Evolutionary conservation across 2,329 filamentous ascomycete species (phyloP), one percentile per base, ranked within the genome.

Genomic region (Penicillium sp.): DNA sequence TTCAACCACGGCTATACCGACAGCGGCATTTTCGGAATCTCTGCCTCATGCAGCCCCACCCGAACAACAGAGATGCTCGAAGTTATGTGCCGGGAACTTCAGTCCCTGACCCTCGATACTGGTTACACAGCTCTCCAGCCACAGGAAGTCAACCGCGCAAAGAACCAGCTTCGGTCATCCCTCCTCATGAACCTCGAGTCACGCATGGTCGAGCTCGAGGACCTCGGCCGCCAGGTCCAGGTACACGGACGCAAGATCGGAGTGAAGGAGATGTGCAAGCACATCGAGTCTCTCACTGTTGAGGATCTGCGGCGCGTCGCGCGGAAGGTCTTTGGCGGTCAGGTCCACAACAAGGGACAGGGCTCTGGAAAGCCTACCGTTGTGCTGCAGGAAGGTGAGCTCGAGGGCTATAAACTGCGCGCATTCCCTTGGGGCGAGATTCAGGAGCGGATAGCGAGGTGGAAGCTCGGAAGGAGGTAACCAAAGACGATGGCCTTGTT

Each of bases 1-100:
- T 98, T 98, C 83, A 98, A 98, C 84, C 93, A 98, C 83, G 92
- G 91, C 51, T 99, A 99, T 84, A 95, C 92, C 0, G 95, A 99
- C 78, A 93, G 90, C 7, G 95, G 95, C 4, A 86, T 99, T 47
- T 99, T 99, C 73, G 95, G 95, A 67, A 97, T 99, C 75, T 90
- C 91, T 0, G 91, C 92, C 0, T 90, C 90, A 30, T 99, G 95
- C 79, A 86, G 89, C 38, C 94, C 95, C 0, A 86, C 86, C 41
- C 88, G 90, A 65, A 91, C 93, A 0, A 84, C 87, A 3, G 83
- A 89, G 68, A 97, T 97, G 92, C 86, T 99, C 21, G 92, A 97
- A 71, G 92, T 96, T 70, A 96, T 97, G 88, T 97, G 93, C 77
- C 90, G 92, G 58, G 92, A 97, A 77, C 86, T 98, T 50, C 88